phyloP scores from a whole-genome alignment of 352 stramenopile genomes.

The Blastocystis sp. region DNA sequence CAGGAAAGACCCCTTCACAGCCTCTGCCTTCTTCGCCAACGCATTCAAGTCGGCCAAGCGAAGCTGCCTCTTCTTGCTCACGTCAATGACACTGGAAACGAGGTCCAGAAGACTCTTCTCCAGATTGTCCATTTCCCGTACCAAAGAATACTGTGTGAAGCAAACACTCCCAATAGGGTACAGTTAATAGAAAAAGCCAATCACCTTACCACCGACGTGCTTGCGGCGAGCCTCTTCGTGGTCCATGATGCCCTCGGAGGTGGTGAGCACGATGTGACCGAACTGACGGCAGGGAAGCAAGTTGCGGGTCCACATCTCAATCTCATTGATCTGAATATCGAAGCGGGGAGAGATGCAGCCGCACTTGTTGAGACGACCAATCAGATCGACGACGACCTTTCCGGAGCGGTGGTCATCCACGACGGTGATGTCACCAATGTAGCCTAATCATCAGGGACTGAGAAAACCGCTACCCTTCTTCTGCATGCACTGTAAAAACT shows the following conservation, averaged over 20 bases:
- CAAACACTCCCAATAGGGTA: background rate
- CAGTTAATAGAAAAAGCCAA: constrained; percentile 99
- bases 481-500: constrained; percentile 99
- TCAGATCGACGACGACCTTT: constrained; percentile 98
- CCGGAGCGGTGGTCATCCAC: constrained; percentile 97
- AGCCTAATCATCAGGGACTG: constrained; percentile 78
- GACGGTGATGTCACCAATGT: constrained; percentile 99
- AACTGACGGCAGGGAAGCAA: constrained; percentile 96
- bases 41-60: constrained; percentile 39
- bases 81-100: background rate
- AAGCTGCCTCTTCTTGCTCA: constrained; percentile 51
- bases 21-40: constrained; percentile 17
- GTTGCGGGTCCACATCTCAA: constrained; percentile 99
- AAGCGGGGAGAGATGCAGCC: constrained; percentile 98
- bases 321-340: constrained; percentile 90
- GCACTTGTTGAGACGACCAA: constrained; percentile 99
- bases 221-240: constrained; percentile 89
- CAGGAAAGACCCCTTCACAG: constrained; percentile 42
- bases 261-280: constrained; percentile 82
- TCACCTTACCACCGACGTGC: constrained; percentile 99
- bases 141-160: background rate
- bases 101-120: background rate
- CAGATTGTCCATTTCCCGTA: background rate
- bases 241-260: constrained; percentile 87
- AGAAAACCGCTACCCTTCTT: constrained; percentile 85